phyloP scores from a whole-genome alignment of 2,329 filamentous ascomycete species.

The Cadophora sp. region DNA sequence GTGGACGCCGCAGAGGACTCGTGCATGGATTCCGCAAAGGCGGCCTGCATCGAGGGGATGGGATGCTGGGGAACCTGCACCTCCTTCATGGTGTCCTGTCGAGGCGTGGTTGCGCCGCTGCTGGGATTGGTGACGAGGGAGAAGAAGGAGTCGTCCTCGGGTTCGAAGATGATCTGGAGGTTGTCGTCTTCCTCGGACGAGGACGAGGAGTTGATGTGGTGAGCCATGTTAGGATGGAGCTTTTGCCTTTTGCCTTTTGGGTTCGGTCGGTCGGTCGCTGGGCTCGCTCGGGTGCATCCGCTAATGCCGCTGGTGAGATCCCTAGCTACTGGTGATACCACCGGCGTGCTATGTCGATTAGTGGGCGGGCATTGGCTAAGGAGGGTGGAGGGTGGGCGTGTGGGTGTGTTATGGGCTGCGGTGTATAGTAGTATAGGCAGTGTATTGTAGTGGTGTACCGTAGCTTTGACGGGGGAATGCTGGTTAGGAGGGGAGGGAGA shows the following conservation, averaged over 20 bases:
- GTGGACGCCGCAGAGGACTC: constrained; percentile 66
- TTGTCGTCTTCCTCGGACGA: constrained; percentile 6
- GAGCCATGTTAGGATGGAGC: neutral
- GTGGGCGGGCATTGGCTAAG: constrained; percentile 18
- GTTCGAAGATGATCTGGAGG: constrained; percentile 13
- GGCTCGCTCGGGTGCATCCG: constrained; percentile 14
- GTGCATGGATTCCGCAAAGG: constrained; percentile 82
- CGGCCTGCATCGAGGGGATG: constrained; percentile 76
- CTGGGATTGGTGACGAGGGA: constrained; percentile 7
- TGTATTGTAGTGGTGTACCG: no score
- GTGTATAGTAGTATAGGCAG: neutral
- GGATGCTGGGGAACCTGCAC: constrained; percentile 65
- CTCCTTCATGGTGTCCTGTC: constrained; percentile 39
- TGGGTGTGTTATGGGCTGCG: neutral
- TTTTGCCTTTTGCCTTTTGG: neutral
- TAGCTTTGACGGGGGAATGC: constrained; percentile 2
- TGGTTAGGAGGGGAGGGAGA: neutral
- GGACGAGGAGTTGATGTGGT: neutral
- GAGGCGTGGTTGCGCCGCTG: constrained; percentile 25
- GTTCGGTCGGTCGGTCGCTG: no score
- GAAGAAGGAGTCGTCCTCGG: constrained; percentile 1
- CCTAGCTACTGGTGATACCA: constrained; percentile 18
- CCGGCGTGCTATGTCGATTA: constrained; percentile 14
- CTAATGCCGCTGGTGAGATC: constrained; percentile 1
- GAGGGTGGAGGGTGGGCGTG: neutral